Percentiles rank a stretch among this genome's conserved stretches.
These are phyloP conservation scores for Candolleomyces eurysporus DNA, from an alignment of 768 basidiomycete species.

Conservation along the genomic window DNA sequence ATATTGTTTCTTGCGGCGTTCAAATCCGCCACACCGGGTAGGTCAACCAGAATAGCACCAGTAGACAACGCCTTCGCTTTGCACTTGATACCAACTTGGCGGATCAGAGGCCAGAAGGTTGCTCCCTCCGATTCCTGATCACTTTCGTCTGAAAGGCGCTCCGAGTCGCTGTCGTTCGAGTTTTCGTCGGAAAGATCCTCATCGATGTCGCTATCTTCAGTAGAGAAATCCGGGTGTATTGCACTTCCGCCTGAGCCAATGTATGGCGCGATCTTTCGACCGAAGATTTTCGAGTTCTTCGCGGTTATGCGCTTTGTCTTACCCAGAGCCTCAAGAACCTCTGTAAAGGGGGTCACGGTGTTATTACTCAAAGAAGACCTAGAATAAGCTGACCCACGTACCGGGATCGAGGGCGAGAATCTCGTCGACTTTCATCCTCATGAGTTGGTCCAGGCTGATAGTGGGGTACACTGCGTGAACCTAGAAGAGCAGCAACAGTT, in stretches of 20 bases:
- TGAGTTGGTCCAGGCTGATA: conserved; percentile 45
- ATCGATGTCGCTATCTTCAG: conserved; percentile 31
- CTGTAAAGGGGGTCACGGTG: conserved; percentile 22
- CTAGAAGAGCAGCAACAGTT: conserved; percentile 21
- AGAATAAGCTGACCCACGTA: conserved; percentile 19
- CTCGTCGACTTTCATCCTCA: conserved; percentile 47
- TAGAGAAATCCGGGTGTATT: conserved; percentile 19
- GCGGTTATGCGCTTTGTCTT: conserved; percentile 49
- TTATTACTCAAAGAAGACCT: not conserved
- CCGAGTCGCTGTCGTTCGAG: not conserved
- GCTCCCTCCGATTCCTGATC: conserved; percentile 23
- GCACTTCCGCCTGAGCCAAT: conserved; percentile 52
- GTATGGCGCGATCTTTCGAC: conserved; percentile 54
- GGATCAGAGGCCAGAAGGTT: conserved; percentile 62
- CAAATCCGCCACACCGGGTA: conserved; percentile 65
- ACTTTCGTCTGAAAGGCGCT: not conserved
- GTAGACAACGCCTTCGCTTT: conserved; percentile 48
- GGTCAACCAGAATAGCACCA: conserved; percentile 59
- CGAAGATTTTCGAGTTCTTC: conserved; percentile 49
- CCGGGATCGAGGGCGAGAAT: conserved; percentile 48
- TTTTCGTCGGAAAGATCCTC: conserved; percentile 5
- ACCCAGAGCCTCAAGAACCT: conserved; percentile 45
- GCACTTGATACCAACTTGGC: conserved; percentile 59
- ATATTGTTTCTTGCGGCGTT: conserved; percentile 63
- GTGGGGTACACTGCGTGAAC: conserved; percentile 61